phyloP scores from a whole-genome alignment of 2,329 filamentous ascomycete species.

The Fusarium graminum region DNA sequence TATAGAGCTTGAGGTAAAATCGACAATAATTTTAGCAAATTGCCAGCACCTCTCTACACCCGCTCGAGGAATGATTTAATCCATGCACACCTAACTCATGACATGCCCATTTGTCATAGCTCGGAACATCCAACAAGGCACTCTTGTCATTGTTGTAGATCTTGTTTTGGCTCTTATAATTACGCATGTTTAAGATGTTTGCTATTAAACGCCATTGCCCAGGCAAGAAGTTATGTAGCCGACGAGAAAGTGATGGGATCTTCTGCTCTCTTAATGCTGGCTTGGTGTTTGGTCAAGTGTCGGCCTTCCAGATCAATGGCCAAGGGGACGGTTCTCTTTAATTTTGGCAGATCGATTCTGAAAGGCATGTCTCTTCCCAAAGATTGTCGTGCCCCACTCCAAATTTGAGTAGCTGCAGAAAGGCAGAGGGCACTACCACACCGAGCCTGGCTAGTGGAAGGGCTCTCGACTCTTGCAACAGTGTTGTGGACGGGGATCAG shows the following conservation, averaged over 20 bases:
- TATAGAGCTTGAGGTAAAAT: no score
- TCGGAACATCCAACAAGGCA: no score
- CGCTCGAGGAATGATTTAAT: background rate
- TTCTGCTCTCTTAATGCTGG: background rate
- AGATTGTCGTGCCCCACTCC: background rate
- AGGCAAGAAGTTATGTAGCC: background rate
- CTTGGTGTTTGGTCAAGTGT: background rate
- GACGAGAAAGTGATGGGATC: background rate
- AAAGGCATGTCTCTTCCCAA: background rate
- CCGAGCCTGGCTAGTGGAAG: background rate
- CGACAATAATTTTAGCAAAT: no score
- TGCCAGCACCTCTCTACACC: no score
- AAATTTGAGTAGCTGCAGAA: background rate
- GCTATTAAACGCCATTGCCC: background rate
- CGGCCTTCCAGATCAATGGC: background rate
- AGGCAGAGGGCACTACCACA: background rate
- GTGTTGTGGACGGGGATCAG: background rate
- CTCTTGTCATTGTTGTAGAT: background rate
- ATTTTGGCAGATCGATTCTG: background rate
- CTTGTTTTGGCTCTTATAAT: background rate
- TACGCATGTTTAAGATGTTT: background rate
- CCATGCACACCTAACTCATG: background rate
- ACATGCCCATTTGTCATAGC: background rate
- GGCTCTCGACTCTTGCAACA: background rate
- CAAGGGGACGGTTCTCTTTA: background rate